Conservation (phyloP, 2,329 filamentous ascomycete genomes). For the Aspergillus sergii region DNA sequence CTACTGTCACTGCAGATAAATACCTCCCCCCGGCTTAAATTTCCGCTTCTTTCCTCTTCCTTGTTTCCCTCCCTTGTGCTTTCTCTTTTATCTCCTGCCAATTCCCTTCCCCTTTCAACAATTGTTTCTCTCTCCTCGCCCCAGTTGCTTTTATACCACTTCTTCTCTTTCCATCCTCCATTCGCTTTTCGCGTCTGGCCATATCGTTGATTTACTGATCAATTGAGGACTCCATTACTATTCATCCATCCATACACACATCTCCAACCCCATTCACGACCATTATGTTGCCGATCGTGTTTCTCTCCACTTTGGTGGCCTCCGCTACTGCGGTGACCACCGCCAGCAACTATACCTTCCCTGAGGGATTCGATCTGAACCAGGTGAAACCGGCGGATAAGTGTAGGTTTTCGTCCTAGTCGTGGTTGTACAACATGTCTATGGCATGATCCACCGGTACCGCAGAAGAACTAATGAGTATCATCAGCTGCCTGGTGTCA, state of each 20-base stretch:
- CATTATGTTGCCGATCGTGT: conserved; percentile 53
- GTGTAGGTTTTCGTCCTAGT: conserved; percentile 22
- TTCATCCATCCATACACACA: background rate
- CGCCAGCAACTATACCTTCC: conserved; percentile 48
- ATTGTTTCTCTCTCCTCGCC: background rate
- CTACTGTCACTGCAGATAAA: conserved; percentile 2
- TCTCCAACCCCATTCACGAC: background rate
- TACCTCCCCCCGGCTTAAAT: conserved; percentile 6
- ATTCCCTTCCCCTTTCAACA: background rate
- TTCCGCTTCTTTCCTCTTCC: conserved; percentile 9
- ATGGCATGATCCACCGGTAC: background rate
- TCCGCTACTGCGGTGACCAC: conserved; percentile 37
- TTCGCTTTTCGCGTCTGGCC: background rate
- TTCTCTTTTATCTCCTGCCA: conserved; percentile 7
- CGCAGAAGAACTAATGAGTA: background rate
- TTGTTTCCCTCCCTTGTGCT: conserved; percentile 4
- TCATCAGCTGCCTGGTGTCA: conserved; percentile 58
- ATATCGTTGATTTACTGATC: background rate
- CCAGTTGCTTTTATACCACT: background rate
- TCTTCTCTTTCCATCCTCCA: conserved; percentile 1
- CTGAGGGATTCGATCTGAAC: conserved; percentile 46
- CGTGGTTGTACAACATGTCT: background rate
- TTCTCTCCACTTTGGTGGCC: conserved; percentile 51
- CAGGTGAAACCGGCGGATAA: conserved; percentile 40
- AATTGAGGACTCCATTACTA: conserved; percentile 1